Conservation (phyloP, 1,139 yeast species). For the Pichiaceae sp. region DNA sequence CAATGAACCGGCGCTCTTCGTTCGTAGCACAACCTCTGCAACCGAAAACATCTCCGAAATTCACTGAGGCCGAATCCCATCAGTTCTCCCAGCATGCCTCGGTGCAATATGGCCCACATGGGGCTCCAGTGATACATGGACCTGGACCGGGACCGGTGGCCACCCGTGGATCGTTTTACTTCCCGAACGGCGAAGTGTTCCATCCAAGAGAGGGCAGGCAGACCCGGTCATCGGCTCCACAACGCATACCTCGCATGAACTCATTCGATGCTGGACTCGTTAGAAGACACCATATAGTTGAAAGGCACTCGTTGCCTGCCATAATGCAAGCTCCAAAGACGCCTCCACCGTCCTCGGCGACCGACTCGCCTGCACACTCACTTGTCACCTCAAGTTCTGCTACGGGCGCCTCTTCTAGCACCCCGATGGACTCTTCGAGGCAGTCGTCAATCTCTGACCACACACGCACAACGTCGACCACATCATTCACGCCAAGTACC, state of each 20-base stretch:
- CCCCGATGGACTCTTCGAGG: background rate
- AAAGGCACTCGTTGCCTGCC: background rate
- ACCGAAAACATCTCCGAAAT: no score
- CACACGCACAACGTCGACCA: background rate
- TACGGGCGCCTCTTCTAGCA: background rate
- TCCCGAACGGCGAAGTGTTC: conserved; percentile 51
- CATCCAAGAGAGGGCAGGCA: conserved; percentile 28
- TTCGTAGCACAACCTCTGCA: no score
- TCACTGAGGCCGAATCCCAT: no score
- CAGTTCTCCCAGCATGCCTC: no score
- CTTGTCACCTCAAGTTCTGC: background rate
- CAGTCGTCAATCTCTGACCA: conserved; percentile 1
- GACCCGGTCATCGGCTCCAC: background rate
- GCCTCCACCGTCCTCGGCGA: background rate
- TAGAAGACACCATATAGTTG: background rate
- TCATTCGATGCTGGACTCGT: background rate
- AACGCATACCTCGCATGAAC: background rate
- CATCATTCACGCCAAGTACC: no score
- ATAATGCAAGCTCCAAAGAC: background rate
- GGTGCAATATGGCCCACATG: no score
- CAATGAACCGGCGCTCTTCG: no score
- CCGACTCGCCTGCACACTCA: background rate
- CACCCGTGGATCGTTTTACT: conserved; percentile 31
- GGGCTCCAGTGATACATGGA: no score
- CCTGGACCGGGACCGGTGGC: no score